These are phyloP conservation scores for Rhizomucor miehei DNA, from an alignment of 371 early-diverging fungal species.

Conservation along the genomic window DNA sequence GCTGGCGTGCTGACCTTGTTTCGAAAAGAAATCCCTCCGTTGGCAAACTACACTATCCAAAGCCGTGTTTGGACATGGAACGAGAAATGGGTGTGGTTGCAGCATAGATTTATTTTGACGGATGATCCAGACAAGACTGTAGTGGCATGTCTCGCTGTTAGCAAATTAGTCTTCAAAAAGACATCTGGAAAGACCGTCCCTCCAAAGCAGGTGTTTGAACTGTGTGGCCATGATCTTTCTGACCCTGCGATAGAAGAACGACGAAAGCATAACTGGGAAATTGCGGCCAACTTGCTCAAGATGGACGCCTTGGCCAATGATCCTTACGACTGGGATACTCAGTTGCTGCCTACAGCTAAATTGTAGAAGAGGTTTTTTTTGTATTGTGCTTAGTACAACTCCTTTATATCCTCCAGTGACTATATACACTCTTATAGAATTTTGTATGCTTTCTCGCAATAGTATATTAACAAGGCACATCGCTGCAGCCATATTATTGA, in stretches of 20 bases:
- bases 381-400: no score
- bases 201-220: constrained; percentile 28
- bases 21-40: constrained; percentile 53
- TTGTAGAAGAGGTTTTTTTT: constrained; percentile 6
- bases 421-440: no score
- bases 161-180: constrained; percentile 45
- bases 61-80: constrained; percentile 58
- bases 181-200: constrained; percentile 37
- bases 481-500: no score
- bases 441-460: no score
- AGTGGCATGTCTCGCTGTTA: constrained; percentile 30
- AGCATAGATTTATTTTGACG: constrained; percentile 37
- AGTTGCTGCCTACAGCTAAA: constrained; percentile 8
- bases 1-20: constrained; percentile 45
- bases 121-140: constrained; percentile 11
- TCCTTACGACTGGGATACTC: constrained; percentile 14
- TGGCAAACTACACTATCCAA: constrained; percentile 49
- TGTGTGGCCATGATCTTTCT: constrained; percentile 32
- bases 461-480: no score
- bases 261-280: constrained; percentile 19
- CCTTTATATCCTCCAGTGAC: no score
- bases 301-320: constrained; percentile 22
- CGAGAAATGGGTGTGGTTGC: constrained; percentile 50
- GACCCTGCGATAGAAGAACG: constrained; percentile 23
- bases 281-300: constrained; percentile 18